These are phyloP conservation scores for Lipomyces orientalis DNA, from an alignment of 805 yeast species.

Conservation along the genomic window DNA sequence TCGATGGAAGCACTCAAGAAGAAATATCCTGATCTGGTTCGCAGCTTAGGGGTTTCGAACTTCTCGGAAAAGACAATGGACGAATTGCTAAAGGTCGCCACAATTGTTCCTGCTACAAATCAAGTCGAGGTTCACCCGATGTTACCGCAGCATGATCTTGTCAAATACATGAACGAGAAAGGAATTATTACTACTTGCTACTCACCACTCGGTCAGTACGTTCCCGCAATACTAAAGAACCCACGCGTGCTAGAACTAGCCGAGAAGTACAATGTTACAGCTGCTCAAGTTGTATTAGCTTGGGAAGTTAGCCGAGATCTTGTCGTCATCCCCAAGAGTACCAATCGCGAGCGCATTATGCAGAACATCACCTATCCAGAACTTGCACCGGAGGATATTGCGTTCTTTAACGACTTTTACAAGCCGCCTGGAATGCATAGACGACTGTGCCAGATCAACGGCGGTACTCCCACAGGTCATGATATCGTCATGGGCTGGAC, in stretches of 20 bases:
- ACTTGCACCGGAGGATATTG: slow-evolving; percentile 17
- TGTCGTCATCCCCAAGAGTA: slow-evolving; percentile 82
- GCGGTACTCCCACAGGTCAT: slow-evolving; percentile 17
- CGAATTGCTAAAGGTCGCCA: slow-evolving; percentile 56
- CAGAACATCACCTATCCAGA: slow-evolving; percentile 50
- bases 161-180: slow-evolving; percentile 57
- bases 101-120: slow-evolving; percentile 66
- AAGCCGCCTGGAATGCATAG: slow-evolving; percentile 25
- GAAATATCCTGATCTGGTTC: slow-evolving; percentile 67
- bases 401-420: slow-evolving; percentile 19
- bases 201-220: slow-evolving; percentile 72
- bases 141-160: slow-evolving; percentile 66
- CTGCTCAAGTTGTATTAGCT: slow-evolving; percentile 70
- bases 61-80: slow-evolving; percentile 59
- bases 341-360: slow-evolving; percentile 64
- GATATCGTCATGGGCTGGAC: slow-evolving; percentile 34
- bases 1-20: slow-evolving; percentile 63
- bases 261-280: slow-evolving; percentile 56
- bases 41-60: slow-evolving; percentile 74
- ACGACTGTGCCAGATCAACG: slow-evolving; percentile 22
- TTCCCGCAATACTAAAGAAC: slow-evolving; percentile 65
- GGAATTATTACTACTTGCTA: slow-evolving; percentile 71
- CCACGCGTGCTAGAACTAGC: slow-evolving; percentile 68
- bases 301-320: slow-evolving; percentile 82
- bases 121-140: slow-evolving; percentile 79